phyloP scores from a whole-genome alignment of 2,329 filamentous ascomycete genomes.

The Penicillium sp. region DNA sequence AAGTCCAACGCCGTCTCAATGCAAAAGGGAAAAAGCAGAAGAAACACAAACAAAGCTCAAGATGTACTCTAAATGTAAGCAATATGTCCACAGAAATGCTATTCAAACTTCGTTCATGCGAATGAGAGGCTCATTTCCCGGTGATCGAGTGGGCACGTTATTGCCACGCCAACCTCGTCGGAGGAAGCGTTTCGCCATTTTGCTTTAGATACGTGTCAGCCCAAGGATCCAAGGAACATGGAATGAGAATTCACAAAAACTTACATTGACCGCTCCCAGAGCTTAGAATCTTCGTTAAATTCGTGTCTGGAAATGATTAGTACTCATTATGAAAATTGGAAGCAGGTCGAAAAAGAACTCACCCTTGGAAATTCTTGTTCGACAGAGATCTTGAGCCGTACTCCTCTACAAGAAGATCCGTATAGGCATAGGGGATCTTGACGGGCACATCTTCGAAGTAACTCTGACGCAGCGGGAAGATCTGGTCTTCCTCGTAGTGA shows the following conservation, averaged over 20 bases:
- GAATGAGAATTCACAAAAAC: not conserved
- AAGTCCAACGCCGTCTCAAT: conserved; percentile 11
- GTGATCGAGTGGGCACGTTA: conserved; percentile 6
- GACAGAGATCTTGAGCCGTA: conserved; percentile 53
- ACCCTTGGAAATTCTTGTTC: conserved; percentile 46
- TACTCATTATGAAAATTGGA: not conserved
- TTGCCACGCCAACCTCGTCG: conserved; percentile 5
- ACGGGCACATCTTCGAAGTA: conserved; percentile 54
- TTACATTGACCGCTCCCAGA: conserved; percentile 26
- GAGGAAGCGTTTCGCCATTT: conserved; percentile 1
- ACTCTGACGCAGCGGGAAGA: conserved; percentile 57
- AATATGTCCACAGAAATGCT: not conserved
- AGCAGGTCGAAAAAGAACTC: conserved; percentile 6
- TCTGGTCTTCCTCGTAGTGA: conserved; percentile 51
- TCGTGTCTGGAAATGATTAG: conserved; percentile 27
- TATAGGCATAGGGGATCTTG: conserved; percentile 58
- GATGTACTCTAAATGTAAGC: not conserved
- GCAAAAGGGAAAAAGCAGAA: not conserved
- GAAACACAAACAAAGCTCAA: not conserved
- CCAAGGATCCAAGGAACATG: not conserved
- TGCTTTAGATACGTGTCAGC: not conserved
- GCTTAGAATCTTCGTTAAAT: conserved; percentile 32
- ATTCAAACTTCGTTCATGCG: conserved; percentile 2
- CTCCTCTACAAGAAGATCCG: conserved; percentile 53
- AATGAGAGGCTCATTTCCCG: conserved; percentile 2